phyloP scores from a whole-genome alignment of 2,329 filamentous ascomycete genomes.

The Beauveria medogensis region DNA sequence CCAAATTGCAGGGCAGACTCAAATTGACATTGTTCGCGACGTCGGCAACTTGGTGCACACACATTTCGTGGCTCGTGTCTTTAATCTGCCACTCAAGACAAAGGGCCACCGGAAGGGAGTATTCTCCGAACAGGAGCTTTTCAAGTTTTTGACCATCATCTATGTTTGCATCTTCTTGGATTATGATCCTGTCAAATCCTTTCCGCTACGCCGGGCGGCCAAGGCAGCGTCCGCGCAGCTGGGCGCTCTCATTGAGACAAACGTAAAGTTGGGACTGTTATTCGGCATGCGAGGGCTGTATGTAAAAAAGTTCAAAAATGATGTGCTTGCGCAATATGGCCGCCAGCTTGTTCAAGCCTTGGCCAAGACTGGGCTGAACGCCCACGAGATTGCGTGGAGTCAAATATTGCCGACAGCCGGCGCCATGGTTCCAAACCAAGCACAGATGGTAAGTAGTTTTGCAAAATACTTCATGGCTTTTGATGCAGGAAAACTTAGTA shows the following conservation, averaged over 20 bases:
- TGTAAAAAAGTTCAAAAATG: constrained; percentile 41
- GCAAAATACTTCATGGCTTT: too few species aligned
- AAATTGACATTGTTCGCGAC: constrained; percentile 65
- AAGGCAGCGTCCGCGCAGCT: constrained; percentile 50
- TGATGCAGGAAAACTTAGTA: not conserved
- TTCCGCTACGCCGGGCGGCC: constrained; percentile 51
- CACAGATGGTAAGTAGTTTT: constrained; percentile 46
- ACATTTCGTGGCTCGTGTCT: constrained; percentile 53
- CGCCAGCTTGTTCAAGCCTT: constrained; percentile 56
- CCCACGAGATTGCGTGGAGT: constrained; percentile 61
- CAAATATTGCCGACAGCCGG: constrained; percentile 61
- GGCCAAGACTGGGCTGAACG: constrained; percentile 52
- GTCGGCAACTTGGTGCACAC: constrained; percentile 61
- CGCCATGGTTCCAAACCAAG: constrained; percentile 63
- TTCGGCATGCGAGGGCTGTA: constrained; percentile 32
- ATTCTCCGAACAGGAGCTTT: constrained; percentile 47
- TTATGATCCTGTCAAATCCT: constrained; percentile 58
- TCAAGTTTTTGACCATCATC: constrained; percentile 56
- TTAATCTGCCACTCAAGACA: constrained; percentile 61
- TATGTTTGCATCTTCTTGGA: constrained; percentile 60
- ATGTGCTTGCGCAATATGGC: constrained; percentile 55
- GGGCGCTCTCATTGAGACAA: constrained; percentile 52
- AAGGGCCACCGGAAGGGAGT: constrained; percentile 50
- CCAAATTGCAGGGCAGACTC: constrained; percentile 43
- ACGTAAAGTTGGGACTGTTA: constrained; percentile 41